phyloP scores from a whole-genome alignment of 768 basidiomycete species.

The Cystofilobasidium ferigula region DNA sequence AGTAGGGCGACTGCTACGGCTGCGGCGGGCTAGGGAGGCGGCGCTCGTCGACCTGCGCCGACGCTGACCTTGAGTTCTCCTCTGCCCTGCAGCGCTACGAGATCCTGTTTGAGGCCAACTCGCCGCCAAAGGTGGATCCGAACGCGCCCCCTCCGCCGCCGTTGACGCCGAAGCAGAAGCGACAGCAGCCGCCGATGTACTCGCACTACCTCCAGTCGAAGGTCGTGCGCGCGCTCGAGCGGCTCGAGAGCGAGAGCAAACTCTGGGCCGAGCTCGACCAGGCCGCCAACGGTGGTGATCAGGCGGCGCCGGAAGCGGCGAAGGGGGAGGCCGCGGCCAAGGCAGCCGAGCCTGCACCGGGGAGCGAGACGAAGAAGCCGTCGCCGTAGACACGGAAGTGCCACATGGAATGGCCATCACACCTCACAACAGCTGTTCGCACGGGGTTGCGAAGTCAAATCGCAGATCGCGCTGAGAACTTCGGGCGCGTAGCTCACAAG shows the following conservation, averaged over 20 bases:
- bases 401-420: too few species aligned
- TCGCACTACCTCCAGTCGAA: constrained; percentile 95
- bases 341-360: background rate
- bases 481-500: too few species aligned
- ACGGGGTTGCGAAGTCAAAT: too few species aligned
- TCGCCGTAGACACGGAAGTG: too few species aligned
- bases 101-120: constrained; percentile 80
- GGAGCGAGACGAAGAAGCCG: background rate
- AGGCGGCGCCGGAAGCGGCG: background rate
- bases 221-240: constrained; percentile 84
- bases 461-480: too few species aligned
- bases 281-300: background rate
- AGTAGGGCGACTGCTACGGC: too few species aligned
- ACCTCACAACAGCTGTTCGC: too few species aligned
- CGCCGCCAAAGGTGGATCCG: constrained; percentile 46
- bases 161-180: constrained; percentile 23
- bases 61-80: background rate
- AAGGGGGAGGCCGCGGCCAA: background rate
- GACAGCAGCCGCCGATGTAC: constrained; percentile 37
- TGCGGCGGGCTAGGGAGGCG: too few species aligned
- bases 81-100: constrained; percentile 65
- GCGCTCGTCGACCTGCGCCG: too few species aligned
- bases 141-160: constrained; percentile 25
- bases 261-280: constrained; percentile 2
- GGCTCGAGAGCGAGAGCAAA: constrained; percentile 76